phyloP scores from a whole-genome alignment of 441 rosid genomes.

The Flueggea neowawraea region DNA sequence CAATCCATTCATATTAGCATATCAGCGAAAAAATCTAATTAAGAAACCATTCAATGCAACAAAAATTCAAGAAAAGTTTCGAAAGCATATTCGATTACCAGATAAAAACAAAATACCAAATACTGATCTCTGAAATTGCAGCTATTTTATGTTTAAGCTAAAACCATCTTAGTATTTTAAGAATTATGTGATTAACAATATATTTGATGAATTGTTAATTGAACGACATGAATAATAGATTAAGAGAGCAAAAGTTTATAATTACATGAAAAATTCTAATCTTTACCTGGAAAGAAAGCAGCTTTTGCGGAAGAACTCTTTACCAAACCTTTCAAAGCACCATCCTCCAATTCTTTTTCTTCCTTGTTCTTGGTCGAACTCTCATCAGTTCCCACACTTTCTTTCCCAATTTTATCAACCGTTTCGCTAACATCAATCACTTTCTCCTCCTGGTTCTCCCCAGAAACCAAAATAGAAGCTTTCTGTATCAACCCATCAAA shows the following conservation, averaged over 20 bases:
- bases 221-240: background rate
- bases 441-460: slow-evolving; percentile 30
- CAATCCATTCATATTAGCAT: too few relatives aligned
- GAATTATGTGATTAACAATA: too few relatives aligned
- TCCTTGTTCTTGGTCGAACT: slow-evolving; percentile 22
- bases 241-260: background rate
- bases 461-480: slow-evolving; percentile 47
- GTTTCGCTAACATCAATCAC: slow-evolving; percentile 16
- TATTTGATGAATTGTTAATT: background rate
- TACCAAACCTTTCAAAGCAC: slow-evolving; percentile 23
- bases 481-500: slow-evolving; percentile 52
- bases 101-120: too few relatives aligned
- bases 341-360: slow-evolving; percentile 24
- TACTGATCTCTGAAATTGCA: slow-evolving; percentile 6
- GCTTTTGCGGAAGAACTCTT: slow-evolving; percentile 40
- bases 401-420: slow-evolving; percentile 25
- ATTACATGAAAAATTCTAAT: background rate
- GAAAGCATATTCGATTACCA: too few relatives aligned
- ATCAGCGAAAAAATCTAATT: too few relatives aligned
- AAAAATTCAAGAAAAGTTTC: background rate
- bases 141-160: too few relatives aligned
- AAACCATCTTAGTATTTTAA: too few relatives aligned
- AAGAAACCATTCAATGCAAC: too few relatives aligned
- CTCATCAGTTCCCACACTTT: slow-evolving; percentile 19
- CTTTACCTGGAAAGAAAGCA: slow-evolving; percentile 36